phyloP scores from a whole-genome alignment of 208 protist species.

The Acanthamoeba royreba region DNA sequence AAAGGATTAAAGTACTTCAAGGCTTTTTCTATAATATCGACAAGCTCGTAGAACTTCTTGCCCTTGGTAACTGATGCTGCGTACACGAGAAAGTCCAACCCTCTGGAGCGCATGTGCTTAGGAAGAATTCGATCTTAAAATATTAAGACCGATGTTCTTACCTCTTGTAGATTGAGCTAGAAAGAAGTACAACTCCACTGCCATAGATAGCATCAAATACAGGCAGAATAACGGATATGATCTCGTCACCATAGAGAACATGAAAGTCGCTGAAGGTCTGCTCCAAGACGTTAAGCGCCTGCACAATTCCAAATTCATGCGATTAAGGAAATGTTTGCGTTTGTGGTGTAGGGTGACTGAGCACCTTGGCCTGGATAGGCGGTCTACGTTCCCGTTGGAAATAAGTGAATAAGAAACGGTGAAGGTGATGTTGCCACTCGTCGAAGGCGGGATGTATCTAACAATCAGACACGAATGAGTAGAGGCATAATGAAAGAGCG shows the following conservation, averaged over 20 bases:
- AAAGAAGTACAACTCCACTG: background rate
- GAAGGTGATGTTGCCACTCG: background rate
- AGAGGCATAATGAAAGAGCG: too few relatives aligned
- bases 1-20: background rate
- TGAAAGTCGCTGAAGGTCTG: background rate
- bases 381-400: background rate
- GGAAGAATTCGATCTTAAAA: too few relatives aligned
- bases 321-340: too few relatives aligned
- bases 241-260: constrained; percentile 38
- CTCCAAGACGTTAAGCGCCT: background rate
- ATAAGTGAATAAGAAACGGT: background rate
- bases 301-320: too few relatives aligned
- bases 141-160: background rate
- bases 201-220: constrained; percentile 5
- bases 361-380: background rate
- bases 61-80: background rate
- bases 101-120: too few relatives aligned
- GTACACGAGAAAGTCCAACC: background rate
- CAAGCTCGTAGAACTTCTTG: background rate
- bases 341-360: background rate
- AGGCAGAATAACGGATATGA: constrained; percentile 1
- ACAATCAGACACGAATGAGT: too few relatives aligned
- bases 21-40: background rate
- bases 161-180: background rate
- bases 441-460: background rate